These are phyloP conservation scores for Senecio squalidus DNA, from an alignment of 140 eudicot species.

Conservation along the genomic window DNA sequence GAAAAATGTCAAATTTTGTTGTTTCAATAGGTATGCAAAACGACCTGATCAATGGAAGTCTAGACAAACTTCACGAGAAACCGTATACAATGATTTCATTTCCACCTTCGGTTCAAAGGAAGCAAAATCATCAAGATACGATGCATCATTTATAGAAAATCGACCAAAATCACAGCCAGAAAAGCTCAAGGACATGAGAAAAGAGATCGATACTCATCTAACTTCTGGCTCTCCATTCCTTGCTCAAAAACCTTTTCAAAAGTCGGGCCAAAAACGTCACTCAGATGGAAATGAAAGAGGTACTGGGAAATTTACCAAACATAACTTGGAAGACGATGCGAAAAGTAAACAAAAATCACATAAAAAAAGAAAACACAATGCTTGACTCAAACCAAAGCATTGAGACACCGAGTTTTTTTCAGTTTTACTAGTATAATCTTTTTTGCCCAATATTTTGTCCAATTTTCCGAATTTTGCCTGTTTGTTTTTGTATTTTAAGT, in stretches of 20 bases:
- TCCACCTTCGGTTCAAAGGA: conserved; percentile 60
- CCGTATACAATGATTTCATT: conserved; percentile 61
- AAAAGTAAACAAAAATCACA: conserved; percentile 31
- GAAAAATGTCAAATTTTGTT: neutral
- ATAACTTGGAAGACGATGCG: conserved; percentile 24
- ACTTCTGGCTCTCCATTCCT: conserved; percentile 40
- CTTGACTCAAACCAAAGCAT: conserved; percentile 12
- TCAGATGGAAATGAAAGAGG: conserved; percentile 28
- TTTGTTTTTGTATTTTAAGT: conserved; percentile 10
- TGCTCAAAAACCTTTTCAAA: conserved; percentile 38
- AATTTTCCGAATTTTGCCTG: neutral
- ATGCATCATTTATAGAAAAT: conserved; percentile 33
- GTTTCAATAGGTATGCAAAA: conserved; percentile 48
- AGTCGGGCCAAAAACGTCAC: conserved; percentile 38
- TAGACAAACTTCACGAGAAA: conserved; percentile 66
- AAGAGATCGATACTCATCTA: conserved; percentile 58
- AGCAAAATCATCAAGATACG: conserved; percentile 31
- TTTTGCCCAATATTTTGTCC: neutral
- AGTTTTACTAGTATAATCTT: neutral
- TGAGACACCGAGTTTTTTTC: neutral
- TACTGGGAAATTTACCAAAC: conserved; percentile 28
- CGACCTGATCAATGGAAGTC: conserved; percentile 87
- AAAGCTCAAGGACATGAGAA: conserved; percentile 70
- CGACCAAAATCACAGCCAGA: conserved; percentile 45
- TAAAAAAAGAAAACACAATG: conserved; percentile 17